phyloP scores from a whole-genome alignment of 2,329 filamentous ascomycete genomes.

The Botrytis sinoallii region DNA sequence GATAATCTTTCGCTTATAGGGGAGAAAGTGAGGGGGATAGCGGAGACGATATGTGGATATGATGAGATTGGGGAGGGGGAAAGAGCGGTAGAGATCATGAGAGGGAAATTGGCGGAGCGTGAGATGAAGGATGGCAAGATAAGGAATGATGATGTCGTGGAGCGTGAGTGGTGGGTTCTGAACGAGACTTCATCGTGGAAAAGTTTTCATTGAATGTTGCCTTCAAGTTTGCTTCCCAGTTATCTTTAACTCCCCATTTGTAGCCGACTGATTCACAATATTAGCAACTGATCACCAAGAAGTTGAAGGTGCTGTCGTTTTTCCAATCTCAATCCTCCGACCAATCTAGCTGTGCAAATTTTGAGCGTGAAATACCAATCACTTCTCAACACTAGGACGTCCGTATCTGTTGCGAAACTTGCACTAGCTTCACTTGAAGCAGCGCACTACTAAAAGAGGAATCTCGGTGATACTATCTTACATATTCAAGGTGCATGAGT shows the following conservation, averaged over 20 bases:
- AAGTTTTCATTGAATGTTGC: background rate
- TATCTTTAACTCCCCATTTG: background rate
- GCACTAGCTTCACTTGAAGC: too few species aligned
- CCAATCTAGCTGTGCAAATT: background rate
- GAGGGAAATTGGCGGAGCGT: background rate
- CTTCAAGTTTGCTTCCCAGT: background rate
- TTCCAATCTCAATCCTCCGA: background rate
- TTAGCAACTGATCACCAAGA: background rate
- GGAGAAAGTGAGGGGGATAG: background rate
- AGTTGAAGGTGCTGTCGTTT: background rate
- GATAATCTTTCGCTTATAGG: background rate
- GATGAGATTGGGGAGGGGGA: background rate
- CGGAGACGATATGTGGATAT: background rate
- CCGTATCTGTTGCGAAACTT: too few species aligned
- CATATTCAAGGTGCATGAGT: background rate
- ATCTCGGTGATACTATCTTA: too few species aligned
- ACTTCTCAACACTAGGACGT: background rate
- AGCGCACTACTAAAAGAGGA: too few species aligned
- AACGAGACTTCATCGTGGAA: background rate
- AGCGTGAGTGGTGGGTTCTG: background rate
- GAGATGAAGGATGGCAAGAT: background rate
- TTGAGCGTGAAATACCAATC: background rate
- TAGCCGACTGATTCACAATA: background rate
- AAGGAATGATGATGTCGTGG: background rate
- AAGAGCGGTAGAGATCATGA: background rate